Percentiles rank a stretch among this genome's conserved stretches.
These are phyloP conservation scores for Rhizopogon vesiculosus DNA, from an alignment of 768 basidiomycete genomes.

Conservation along the genomic window DNA sequence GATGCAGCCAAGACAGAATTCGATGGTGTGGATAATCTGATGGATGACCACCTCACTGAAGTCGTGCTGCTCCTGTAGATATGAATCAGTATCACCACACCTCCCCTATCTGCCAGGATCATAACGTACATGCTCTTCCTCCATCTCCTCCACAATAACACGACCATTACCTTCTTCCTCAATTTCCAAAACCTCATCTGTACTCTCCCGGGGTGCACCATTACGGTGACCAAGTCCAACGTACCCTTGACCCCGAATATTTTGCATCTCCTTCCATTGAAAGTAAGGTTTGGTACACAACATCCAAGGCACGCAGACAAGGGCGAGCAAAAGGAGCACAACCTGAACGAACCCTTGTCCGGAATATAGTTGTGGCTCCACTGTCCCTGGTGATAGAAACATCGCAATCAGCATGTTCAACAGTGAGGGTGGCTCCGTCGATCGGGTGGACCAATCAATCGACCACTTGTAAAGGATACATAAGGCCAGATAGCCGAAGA, in stretches of 20 bases:
- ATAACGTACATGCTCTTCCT: constrained; percentile 63
- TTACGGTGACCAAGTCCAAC: constrained; percentile 59
- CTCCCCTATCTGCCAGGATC: constrained; percentile 7
- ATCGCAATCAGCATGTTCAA: constrained; percentile 95
- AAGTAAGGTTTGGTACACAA: constrained; percentile 90
- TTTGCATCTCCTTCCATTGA: constrained; percentile 84
- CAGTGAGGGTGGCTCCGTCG: constrained; percentile 77
- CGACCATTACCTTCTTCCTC: constrained; percentile 81
- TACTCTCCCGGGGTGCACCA: constrained; percentile 44
- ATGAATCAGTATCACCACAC: constrained; percentile 6
- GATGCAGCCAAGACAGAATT: constrained; percentile 98
- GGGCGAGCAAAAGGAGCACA: constrained; percentile 71
- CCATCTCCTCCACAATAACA: constrained; percentile 66
- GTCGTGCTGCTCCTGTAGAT: constrained; percentile 72
- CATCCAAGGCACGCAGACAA: constrained; percentile 93
- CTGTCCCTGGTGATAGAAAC: constrained; percentile 87
- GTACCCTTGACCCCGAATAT: constrained; percentile 82
- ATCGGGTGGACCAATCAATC: constrained; percentile 78
- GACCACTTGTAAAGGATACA: constrained; percentile 98
- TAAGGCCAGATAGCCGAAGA: constrained; percentile 93
- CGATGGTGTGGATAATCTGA: constrained; percentile 98
- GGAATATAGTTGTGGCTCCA: constrained; percentile 75
- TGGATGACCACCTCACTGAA: constrained; percentile 95
- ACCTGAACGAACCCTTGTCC: constrained; percentile 87
- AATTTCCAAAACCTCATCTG: constrained; percentile 63